A percentile compares a stretch with the other conserved stretches of the same genome.
phyloP scores from a whole-genome alignment of 2,329 filamentous ascomycete genomes.

The Eurotiales sp. region DNA sequence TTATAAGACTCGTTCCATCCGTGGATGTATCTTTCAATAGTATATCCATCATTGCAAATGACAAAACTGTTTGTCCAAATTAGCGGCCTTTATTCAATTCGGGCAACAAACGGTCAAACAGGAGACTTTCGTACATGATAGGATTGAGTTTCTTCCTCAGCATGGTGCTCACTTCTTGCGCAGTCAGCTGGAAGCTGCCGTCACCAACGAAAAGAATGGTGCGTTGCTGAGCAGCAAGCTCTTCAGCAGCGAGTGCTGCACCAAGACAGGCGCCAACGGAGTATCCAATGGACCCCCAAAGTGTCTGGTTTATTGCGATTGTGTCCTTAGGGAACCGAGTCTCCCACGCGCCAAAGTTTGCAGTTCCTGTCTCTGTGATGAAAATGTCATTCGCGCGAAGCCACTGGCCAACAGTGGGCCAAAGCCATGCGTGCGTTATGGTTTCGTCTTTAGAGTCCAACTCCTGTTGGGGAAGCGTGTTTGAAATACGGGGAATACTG shows the following conservation, averaged over 20 bases:
- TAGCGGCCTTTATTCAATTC: too few species aligned
- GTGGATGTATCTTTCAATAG: constrained; percentile 81
- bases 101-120: too few species aligned
- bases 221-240: constrained; percentile 33
- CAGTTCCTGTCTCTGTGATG: constrained; percentile 57
- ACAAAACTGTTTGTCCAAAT: constrained; percentile 53
- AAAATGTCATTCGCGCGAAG: constrained; percentile 53
- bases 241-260: constrained; percentile 49
- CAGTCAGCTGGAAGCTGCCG: constrained; percentile 64
- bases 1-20: constrained; percentile 75
- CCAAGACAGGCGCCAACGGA: constrained; percentile 58
- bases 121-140: constrained; percentile 61
- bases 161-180: constrained; percentile 63
- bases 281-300: constrained; percentile 60
- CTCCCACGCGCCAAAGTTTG: constrained; percentile 52
- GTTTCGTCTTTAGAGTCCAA: constrained; percentile 27
- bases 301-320: constrained; percentile 49
- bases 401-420: constrained; percentile 45
- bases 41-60: constrained; percentile 80
- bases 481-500: constrained; percentile 47
- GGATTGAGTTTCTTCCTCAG: constrained; percentile 62
- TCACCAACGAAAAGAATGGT: constrained; percentile 60
- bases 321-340: constrained; percentile 49
- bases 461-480: constrained; percentile 41
- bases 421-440: constrained; percentile 50